phyloP scores from a whole-genome alignment of 78 protist genomes.

The Cavenderia fasciculata region DNA sequence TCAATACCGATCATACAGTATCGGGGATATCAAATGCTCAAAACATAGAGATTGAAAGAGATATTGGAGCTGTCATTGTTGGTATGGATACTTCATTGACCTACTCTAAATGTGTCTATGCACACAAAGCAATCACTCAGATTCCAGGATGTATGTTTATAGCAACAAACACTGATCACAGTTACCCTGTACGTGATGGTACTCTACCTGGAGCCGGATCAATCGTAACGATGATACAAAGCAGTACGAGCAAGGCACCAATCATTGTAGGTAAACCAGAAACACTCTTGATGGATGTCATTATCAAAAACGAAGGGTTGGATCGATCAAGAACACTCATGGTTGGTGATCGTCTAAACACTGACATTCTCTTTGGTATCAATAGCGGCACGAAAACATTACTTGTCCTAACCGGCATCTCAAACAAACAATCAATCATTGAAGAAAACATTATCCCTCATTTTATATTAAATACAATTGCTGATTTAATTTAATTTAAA shows the following conservation, averaged over 20 bases:
- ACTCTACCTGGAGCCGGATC: constrained; percentile 34
- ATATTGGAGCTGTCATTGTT: constrained; percentile 61
- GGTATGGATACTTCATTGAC: constrained; percentile 52
- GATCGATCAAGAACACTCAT: constrained; percentile 20
- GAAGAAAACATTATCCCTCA: too few relatives aligned
- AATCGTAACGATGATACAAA: constrained; percentile 20
- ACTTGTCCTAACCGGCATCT: constrained; percentile 32
- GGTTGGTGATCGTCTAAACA: constrained; percentile 62
- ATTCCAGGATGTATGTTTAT: constrained; percentile 14
- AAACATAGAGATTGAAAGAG: constrained; percentile 5
- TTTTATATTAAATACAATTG: too few relatives aligned
- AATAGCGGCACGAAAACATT: constrained; percentile 15
- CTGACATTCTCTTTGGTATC: constrained; percentile 57
- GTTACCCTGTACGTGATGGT: constrained; percentile 35
- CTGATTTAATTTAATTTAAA: too few relatives aligned
- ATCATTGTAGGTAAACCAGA: constrained; percentile 56
- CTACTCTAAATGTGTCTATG: constrained; percentile 57
- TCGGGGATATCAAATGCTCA: constrained; percentile 22
- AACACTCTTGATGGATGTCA: constrained; percentile 16
- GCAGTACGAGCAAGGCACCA: background rate
- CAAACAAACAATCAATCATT: background rate
- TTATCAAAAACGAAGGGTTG: constrained; percentile 16
- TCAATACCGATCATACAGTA: background rate
- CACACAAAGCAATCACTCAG: background rate
- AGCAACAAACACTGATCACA: constrained; percentile 56